These are phyloP conservation scores for Clonostachys rhizophaga DNA, from an alignment of 2,329 filamentous ascomycete species.

Conservation along the genomic window DNA sequence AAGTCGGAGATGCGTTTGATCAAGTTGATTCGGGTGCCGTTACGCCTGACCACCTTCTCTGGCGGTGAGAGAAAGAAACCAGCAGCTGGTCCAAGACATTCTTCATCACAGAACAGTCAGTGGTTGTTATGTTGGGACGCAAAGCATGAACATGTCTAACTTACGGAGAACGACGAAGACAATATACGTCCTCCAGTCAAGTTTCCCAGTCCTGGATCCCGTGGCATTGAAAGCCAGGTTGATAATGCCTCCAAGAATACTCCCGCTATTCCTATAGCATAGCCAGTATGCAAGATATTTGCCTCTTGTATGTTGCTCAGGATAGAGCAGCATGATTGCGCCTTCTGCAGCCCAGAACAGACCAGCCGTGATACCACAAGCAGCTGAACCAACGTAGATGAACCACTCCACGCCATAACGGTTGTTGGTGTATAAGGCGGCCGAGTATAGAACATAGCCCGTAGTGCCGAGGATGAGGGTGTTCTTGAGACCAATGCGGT, in stretches of 20 bases:
- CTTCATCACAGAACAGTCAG: not conserved
- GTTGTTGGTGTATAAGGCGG: slow-evolving; percentile 69
- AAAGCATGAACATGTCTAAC: slow-evolving; percentile 3
- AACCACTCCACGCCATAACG: slow-evolving; percentile 66
- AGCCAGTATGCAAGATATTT: slow-evolving; percentile 29
- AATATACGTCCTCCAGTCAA: slow-evolving; percentile 20
- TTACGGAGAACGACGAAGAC: slow-evolving; percentile 17
- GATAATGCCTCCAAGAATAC: slow-evolving; percentile 40
- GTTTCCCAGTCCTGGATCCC: slow-evolving; percentile 40
- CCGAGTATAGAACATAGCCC: slow-evolving; percentile 60
- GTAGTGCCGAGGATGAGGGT: slow-evolving; percentile 66
- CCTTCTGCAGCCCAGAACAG: slow-evolving; percentile 75
- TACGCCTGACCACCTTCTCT: slow-evolving; percentile 15
- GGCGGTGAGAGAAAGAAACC: slow-evolving; percentile 16
- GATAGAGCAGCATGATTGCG: slow-evolving; percentile 62
- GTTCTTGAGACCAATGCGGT: slow-evolving; percentile 65
- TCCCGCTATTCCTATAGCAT: slow-evolving; percentile 31
- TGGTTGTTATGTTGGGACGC: not conserved
- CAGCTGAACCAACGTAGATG: slow-evolving; percentile 60
- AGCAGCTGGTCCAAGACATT: slow-evolving; percentile 9
- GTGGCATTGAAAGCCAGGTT: slow-evolving; percentile 31
- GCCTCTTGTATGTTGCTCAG: slow-evolving; percentile 12
- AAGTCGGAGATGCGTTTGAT: not conserved
- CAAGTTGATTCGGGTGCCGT: slow-evolving; percentile 12
- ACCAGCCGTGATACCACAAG: slow-evolving; percentile 67